A percentile compares a stretch with the other conserved stretches of the same genome.
Evolutionary conservation across 257 asterid genomes (phyloP).

Genomic region (Solanum bukasovii): DNA sequence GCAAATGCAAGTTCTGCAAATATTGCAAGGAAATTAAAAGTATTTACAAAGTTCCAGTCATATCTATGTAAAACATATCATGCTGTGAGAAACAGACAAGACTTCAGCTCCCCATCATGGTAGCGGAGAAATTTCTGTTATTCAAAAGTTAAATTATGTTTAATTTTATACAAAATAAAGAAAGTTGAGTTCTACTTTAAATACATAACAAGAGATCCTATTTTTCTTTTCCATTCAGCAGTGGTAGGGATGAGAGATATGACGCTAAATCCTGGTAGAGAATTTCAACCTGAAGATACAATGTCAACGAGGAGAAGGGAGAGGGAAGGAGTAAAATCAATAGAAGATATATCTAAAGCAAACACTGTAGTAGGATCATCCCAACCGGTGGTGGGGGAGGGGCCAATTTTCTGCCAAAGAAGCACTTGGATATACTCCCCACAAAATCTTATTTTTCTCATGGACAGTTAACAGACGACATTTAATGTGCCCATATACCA

Average conservation of each 20-base stretch:
- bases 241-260: background rate
- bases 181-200: background rate
- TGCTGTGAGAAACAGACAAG: background rate
- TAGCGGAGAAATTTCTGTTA: background rate
- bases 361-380: background rate
- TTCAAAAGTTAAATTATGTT: background rate
- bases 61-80: background rate
- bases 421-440: background rate
- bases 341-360: background rate
- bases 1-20: conserved; percentile 71
- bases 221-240: background rate
- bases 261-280: background rate
- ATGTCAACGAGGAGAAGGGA: background rate
- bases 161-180: background rate
- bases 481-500: background rate
- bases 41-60: background rate
- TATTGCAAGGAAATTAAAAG: conserved; percentile 7
- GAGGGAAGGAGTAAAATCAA: background rate
- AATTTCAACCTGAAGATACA: background rate
- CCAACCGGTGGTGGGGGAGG: background rate
- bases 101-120: background rate
- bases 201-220: background rate
- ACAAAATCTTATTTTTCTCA: background rate
- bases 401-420: background rate
- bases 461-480: background rate